Conservation (phyloP, 345 rosid genomes). For the Salix caprea region DNA sequence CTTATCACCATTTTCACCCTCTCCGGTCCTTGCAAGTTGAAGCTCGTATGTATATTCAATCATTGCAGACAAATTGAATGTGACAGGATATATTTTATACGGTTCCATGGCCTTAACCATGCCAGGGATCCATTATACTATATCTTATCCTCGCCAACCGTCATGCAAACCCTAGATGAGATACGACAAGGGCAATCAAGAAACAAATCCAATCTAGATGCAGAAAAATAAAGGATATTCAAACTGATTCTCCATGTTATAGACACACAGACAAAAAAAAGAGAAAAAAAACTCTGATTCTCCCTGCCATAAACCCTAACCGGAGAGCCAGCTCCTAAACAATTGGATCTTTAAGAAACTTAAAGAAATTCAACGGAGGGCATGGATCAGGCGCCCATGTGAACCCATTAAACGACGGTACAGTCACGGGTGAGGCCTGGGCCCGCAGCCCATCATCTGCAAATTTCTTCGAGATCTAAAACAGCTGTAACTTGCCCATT, state of each 20-base stretch:
- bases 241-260: not conserved
- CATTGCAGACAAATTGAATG: no score
- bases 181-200: not conserved
- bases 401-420: not conserved
- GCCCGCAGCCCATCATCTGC: not conserved
- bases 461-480: not conserved
- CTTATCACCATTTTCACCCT: no score
- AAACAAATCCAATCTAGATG: constrained; percentile 5
- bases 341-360: no score
- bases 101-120: no score
- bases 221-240: not conserved
- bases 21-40: no score
- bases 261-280: not conserved
- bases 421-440: not conserved
- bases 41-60: no score
- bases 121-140: no score
- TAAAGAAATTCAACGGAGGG: no score
- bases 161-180: not conserved
- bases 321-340: not conserved
- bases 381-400: not conserved
- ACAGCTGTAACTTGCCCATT: not conserved
- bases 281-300: not conserved
- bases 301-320: not conserved
- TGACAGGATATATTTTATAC: no score
- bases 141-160: not conserved